Conservation (phyloP, 1,284 basidiomycete species). For the Puccinia coronata region DNA sequence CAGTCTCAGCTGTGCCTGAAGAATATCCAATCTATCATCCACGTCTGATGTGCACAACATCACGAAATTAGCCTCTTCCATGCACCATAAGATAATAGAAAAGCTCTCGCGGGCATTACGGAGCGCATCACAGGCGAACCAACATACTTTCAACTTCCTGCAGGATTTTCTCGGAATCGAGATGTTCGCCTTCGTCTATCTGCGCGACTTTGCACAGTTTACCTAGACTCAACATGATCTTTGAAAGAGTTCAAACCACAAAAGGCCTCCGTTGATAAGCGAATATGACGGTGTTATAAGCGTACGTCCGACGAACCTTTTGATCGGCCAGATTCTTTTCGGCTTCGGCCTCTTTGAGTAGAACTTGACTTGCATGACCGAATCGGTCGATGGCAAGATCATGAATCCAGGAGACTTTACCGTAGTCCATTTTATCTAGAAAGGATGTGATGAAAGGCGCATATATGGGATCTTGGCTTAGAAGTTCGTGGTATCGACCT, state of each 20-base stretch:
- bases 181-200: slow-evolving; percentile 60
- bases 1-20: slow-evolving; percentile 64
- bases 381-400: slow-evolving; percentile 74
- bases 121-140: background rate
- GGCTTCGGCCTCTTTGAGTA: slow-evolving; percentile 67
- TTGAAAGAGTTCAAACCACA: slow-evolving; percentile 21
- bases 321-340: slow-evolving; percentile 67
- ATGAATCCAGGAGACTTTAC: slow-evolving; percentile 75
- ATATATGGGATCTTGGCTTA: slow-evolving; percentile 33
- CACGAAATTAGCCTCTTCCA: background rate
- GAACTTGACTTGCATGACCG: slow-evolving; percentile 67
- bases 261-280: slow-evolving; percentile 19
- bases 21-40: slow-evolving; percentile 63
- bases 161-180: slow-evolving; percentile 54
- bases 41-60: slow-evolving; percentile 55
- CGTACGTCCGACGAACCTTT: slow-evolving; percentile 68
- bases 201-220: slow-evolving; percentile 82
- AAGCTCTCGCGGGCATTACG: background rate
- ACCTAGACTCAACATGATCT: slow-evolving; percentile 87
- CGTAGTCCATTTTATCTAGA: slow-evolving; percentile 43
- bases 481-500: slow-evolving; percentile 67
- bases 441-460: slow-evolving; percentile 38
- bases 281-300: background rate
- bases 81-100: background rate
- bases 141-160: slow-evolving; percentile 56